Conservation (phyloP, 306 rosid species). For the Acacia acuminata region DNA sequence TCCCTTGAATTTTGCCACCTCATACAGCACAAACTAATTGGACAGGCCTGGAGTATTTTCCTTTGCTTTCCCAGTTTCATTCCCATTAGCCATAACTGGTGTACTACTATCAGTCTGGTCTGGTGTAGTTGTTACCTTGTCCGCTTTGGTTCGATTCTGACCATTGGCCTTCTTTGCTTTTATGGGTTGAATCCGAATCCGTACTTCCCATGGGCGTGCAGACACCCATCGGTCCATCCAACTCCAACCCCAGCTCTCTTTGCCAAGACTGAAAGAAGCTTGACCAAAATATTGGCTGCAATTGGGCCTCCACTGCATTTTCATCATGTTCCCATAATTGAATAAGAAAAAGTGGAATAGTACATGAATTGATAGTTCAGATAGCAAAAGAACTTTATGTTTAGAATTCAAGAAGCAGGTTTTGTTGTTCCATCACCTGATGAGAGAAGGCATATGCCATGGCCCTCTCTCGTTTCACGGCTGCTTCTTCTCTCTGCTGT, state of each 20-base stretch:
- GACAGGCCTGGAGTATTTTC: constrained; percentile 37
- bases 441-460: constrained; percentile 90
- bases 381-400: neutral
- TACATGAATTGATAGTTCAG: neutral
- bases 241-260: constrained; percentile 89
- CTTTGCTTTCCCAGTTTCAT: constrained; percentile 51
- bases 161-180: constrained; percentile 48
- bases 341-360: constrained; percentile 2
- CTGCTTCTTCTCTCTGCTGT: constrained; percentile 77
- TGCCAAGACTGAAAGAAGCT: constrained; percentile 59
- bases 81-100: constrained; percentile 46
- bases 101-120: constrained; percentile 38
- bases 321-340: constrained; percentile 17
- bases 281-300: constrained; percentile 71
- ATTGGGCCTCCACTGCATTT: constrained; percentile 81
- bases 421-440: constrained; percentile 67
- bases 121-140: constrained; percentile 20
- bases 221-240: constrained; percentile 88
- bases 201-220: constrained; percentile 84
- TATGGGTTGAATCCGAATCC: constrained; percentile 45
- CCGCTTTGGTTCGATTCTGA: constrained; percentile 37
- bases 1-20: constrained; percentile 14
- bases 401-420: neutral
- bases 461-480: constrained; percentile 67
- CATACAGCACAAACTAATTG: constrained; percentile 17